phyloP scores from a whole-genome alignment of 306 rosid genomes.

The Canavalia ensiformis region DNA sequence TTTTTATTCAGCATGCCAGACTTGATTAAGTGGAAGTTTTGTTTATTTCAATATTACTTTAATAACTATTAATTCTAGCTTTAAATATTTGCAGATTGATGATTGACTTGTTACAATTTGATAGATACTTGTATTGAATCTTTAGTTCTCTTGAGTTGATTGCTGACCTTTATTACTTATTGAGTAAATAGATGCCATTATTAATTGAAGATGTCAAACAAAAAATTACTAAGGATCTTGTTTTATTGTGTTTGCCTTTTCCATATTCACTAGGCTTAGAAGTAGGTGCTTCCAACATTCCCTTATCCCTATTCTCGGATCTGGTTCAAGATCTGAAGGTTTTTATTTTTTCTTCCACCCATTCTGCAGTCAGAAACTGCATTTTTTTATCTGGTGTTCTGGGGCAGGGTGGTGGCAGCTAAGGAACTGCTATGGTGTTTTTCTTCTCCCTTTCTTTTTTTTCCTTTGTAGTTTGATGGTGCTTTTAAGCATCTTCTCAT shows the following conservation, averaged over 20 bases:
- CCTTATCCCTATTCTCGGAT: not conserved
- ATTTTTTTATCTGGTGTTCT: not conserved
- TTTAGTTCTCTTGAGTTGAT: slow-evolving; percentile 19
- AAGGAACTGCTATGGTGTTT: not conserved
- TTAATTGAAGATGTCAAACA: slow-evolving; percentile 12
- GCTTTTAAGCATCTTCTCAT: too few relatives aligned
- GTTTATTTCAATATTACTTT: slow-evolving; percentile 24
- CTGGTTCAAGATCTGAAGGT: not conserved
- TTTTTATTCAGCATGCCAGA: slow-evolving; percentile 28
- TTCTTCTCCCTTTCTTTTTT: not conserved
- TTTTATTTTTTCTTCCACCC: not conserved
- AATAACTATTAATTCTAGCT: not conserved
- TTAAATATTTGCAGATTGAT: slow-evolving; percentile 7
- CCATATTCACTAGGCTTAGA: slow-evolving; percentile 13
- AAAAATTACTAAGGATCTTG: slow-evolving; percentile 10
- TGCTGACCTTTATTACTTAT: not conserved
- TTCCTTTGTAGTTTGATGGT: not conserved
- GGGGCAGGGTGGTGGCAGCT: slow-evolving; percentile 4
- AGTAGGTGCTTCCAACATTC: not conserved
- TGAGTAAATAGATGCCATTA: slow-evolving; percentile 21
- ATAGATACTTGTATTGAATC: slow-evolving; percentile 30
- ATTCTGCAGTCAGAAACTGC: slow-evolving; percentile 8
- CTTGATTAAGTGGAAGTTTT: slow-evolving; percentile 25
- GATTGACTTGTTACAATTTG: slow-evolving; percentile 25
- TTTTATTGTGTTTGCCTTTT: slow-evolving; percentile 1